phyloP scores from a whole-genome alignment of 2,329 filamentous ascomycete genomes.

The Venturia pyrina region DNA sequence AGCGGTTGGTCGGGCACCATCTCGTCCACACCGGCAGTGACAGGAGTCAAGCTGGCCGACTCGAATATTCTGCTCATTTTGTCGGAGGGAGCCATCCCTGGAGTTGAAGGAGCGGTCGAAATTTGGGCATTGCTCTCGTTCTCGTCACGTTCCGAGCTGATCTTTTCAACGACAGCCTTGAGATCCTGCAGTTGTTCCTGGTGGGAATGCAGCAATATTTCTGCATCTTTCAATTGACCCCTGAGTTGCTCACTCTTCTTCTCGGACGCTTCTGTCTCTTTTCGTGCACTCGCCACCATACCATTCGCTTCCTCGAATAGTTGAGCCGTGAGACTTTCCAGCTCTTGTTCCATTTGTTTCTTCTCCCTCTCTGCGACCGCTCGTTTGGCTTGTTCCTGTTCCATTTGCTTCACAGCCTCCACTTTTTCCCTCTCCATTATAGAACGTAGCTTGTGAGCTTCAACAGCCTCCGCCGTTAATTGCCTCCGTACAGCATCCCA shows the following conservation, averaged over 20 bases:
- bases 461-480: background rate
- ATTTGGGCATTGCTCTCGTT: slow-evolving; percentile 55
- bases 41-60: slow-evolving; percentile 41
- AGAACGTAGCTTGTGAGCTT: background rate
- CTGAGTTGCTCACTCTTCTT: slow-evolving; percentile 82
- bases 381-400: slow-evolving; percentile 30
- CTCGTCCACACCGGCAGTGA: slow-evolving; percentile 39
- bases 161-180: slow-evolving; percentile 84
- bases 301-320: slow-evolving; percentile 98
- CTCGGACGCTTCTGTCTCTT: slow-evolving; percentile 69
- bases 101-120: slow-evolving; percentile 67
- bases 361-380: slow-evolving; percentile 51
- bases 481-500: slow-evolving; percentile 52
- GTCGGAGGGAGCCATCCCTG: slow-evolving; percentile 50
- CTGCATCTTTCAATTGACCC: slow-evolving; percentile 76
- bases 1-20: slow-evolving; percentile 52
- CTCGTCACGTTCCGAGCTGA: slow-evolving; percentile 66
- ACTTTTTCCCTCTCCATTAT: background rate
- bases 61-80: slow-evolving; percentile 54
- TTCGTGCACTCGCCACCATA: slow-evolving; percentile 88
- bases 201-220: slow-evolving; percentile 74
- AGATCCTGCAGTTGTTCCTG: slow-evolving; percentile 88
- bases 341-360: slow-evolving; percentile 80
- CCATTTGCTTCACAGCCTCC: slow-evolving; percentile 23
- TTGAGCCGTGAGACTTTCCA: slow-evolving; percentile 81